Base-by-base conservation (phyloP, 2,329 filamentous ascomycete species). In the Xylogone sp. region DNA sequence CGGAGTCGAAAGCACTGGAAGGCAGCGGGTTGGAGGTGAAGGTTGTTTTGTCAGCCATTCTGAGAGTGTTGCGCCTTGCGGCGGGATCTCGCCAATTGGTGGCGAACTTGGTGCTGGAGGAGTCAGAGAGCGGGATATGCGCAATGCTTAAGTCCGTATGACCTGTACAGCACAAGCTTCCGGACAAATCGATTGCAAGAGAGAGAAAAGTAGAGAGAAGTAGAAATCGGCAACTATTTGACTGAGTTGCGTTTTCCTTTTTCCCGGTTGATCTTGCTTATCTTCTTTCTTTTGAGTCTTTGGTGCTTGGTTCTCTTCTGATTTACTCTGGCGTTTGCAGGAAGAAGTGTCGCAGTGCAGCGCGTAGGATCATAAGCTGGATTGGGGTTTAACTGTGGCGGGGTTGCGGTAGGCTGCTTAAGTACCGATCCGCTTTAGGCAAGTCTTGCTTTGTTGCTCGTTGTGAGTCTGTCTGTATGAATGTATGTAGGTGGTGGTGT, bases 1-100 rank as follows among this genome's bases (percentile, higher is more conserved):
- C 58, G 50, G 57, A 52, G 57, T 58, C 58, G 62, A 64, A 63
- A 46, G 56, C 49, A 54, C 56, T 60, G 53, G 61, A 63, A 65
- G 59, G 53, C 55, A 56, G 60, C 50, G 58, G 56, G 53, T 52
- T 56, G 49, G 55, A 52, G 47, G 31, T 39, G 55, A 44, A 51
- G 56, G 55, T 59, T 59, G 20, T 45, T 45, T 45, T 45, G 43
- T 62, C 59, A 62, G 57, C 57, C 60, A 62, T 62, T 13, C 3
- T 39, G 34, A 16, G 5, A 49, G 50, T 55, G 50, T 50, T 57
- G 56, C 56, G 56, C 57, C 56, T 53, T 51, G 46, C 50, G 53
- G 43, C 48, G 53, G 50, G 50, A 31, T 21, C 46, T 51, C 51
- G 46, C 48, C 48, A 56, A 50, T 39, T 54, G 57, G 59, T 62